Evolutionary conservation across 2,329 filamentous ascomycete genomes (phyloP).

Genomic region (Phaeomoniella chlamydospora): DNA sequence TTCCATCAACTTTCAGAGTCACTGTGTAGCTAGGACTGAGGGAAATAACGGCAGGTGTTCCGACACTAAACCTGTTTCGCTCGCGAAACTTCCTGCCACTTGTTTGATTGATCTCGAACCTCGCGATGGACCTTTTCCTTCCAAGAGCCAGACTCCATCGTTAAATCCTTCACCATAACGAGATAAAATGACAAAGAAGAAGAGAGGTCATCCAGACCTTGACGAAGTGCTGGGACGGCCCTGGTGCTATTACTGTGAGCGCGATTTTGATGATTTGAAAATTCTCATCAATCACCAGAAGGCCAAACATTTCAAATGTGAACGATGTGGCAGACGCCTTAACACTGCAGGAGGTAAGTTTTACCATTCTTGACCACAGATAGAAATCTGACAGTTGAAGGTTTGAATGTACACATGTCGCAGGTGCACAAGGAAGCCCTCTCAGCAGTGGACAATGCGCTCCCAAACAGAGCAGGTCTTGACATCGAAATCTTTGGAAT

Average conservation of each 20-base stretch:
- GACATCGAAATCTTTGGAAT: slow-evolving; percentile 97
- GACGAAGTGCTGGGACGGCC: slow-evolving; percentile 78
- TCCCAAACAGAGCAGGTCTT: slow-evolving; percentile 70
- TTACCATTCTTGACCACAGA: background rate
- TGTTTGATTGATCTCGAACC: too few relatives aligned
- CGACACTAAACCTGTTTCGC: too few relatives aligned
- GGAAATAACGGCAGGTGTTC: too few relatives aligned
- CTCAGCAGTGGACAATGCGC: slow-evolving; percentile 76
- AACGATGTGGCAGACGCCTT: slow-evolving; percentile 70
- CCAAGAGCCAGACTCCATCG: too few relatives aligned
- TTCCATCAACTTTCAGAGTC: too few relatives aligned
- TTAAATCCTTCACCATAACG: too few relatives aligned
- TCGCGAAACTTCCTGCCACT: too few relatives aligned
- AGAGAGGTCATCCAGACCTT: slow-evolving; percentile 69
- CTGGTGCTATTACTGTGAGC: slow-evolving; percentile 99
- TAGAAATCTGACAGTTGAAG: slow-evolving; percentile 28
- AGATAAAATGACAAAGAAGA: slow-evolving; percentile 90
- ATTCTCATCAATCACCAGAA: slow-evolving; percentile 96
- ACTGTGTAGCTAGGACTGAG: too few relatives aligned
- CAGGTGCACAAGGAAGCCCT: slow-evolving; percentile 96
- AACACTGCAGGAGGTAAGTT: slow-evolving; percentile 83
- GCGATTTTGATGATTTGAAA: slow-evolving; percentile 94
- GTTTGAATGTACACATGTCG: slow-evolving; percentile 91
- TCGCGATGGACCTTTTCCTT: too few relatives aligned
- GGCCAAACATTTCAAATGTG: slow-evolving; percentile 98